phyloP scores from a whole-genome alignment of 768 basidiomycete species.

The Termitomyces sp. region DNA sequence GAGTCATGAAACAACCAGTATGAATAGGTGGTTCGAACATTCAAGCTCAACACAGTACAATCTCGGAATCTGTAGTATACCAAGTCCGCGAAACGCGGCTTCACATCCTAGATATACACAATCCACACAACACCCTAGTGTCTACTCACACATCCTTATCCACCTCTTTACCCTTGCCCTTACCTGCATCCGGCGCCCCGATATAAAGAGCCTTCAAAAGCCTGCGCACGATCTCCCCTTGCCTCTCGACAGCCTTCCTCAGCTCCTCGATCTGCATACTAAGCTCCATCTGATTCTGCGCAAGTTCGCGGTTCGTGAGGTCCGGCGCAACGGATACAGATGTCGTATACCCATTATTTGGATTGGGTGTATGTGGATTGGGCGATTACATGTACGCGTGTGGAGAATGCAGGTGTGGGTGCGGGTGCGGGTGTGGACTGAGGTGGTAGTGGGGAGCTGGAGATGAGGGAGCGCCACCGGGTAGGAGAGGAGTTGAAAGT shows the following conservation, averaged over 20 bases:
- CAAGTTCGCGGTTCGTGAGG: slow-evolving; percentile 54
- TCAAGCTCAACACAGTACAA: too few relatives aligned
- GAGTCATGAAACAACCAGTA: too few relatives aligned
- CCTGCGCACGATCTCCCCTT: slow-evolving; percentile 45
- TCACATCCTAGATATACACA: too few relatives aligned
- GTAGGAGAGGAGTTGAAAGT: neutral
- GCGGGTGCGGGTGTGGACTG: neutral
- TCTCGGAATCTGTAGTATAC: too few relatives aligned
- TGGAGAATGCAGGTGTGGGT: neutral
- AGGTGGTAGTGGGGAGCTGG: too few relatives aligned
- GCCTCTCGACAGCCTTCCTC: slow-evolving; percentile 47
- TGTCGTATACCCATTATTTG: neutral
- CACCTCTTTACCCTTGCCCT: too few relatives aligned
- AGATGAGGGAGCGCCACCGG: neutral
- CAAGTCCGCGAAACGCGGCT: too few relatives aligned
- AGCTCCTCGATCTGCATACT: slow-evolving; percentile 61
- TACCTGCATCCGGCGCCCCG: too few relatives aligned
- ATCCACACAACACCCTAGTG: too few relatives aligned
- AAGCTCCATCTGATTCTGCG: slow-evolving; percentile 62
- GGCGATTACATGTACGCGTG: neutral
- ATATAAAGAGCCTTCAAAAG: slow-evolving; percentile 19
- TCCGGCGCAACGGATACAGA: slow-evolving; percentile 20
- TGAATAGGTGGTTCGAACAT: too few relatives aligned
- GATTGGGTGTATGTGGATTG: neutral
- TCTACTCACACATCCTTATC: too few relatives aligned